These are phyloP conservation scores for Arachis hypogaea DNA, from an alignment of 306 rosid genomes.

Conservation along the genomic window DNA sequence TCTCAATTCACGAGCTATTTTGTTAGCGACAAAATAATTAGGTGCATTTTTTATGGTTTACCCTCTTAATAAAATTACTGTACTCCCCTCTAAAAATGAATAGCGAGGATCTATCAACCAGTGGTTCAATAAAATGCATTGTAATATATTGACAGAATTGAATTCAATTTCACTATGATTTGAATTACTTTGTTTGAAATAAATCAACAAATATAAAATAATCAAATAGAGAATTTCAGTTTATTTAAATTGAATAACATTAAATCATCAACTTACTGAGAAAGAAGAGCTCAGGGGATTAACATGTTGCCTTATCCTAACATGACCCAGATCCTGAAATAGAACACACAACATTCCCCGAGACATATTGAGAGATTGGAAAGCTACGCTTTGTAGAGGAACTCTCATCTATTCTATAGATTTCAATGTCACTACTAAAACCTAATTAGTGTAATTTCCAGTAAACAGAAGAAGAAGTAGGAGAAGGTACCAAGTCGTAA, in stretches of 20 bases:
- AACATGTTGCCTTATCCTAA: conserved; percentile 93
- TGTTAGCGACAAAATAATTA: too few relatives aligned
- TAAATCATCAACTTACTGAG: conserved; percentile 56
- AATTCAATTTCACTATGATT: too few relatives aligned
- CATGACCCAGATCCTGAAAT: conserved; percentile 79
- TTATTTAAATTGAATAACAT: neutral
- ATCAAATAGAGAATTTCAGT: conserved; percentile 19
- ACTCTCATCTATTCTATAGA: too few relatives aligned
- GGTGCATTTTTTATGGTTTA: too few relatives aligned
- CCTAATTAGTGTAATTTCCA: too few relatives aligned
- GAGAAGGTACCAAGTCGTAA: conserved; percentile 42
- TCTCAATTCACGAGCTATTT: too few relatives aligned
- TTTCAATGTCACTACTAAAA: too few relatives aligned
- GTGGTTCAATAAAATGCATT: neutral
- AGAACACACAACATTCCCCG: neutral
- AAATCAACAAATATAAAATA: neutral
- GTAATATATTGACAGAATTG: neutral
- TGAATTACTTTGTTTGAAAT: too few relatives aligned
- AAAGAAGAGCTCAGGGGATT: conserved; percentile 82
- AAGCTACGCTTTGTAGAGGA: too few relatives aligned
- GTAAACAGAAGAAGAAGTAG: neutral
- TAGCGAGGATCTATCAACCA: neutral
- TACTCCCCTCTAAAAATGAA: too few relatives aligned
- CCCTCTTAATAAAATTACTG: too few relatives aligned
- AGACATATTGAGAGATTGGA: neutral